Conservation (phyloP, 2,329 filamentous ascomycete genomes). For the Phialophora macrospora region DNA sequence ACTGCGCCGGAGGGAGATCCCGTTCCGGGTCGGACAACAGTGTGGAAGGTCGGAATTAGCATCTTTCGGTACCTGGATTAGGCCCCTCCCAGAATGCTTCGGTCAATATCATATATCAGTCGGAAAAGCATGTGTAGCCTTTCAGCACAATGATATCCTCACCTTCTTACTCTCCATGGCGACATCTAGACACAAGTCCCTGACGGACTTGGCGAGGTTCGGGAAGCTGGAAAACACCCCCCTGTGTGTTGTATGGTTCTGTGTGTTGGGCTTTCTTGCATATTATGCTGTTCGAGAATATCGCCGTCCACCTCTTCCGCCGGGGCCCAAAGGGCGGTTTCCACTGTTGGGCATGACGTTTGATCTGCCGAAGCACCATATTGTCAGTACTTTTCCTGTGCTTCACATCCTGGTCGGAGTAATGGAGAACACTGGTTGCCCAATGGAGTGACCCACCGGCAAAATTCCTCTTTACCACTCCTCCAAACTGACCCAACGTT, state of each 20-base stretch:
- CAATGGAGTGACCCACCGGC: not conserved
- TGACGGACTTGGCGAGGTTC: not conserved
- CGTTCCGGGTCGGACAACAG: no score
- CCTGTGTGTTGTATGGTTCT: not conserved
- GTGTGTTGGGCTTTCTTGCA: not conserved
- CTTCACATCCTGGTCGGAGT: not conserved
- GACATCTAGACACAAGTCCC: not conserved
- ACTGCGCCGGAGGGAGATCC: no score
- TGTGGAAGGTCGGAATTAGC: no score
- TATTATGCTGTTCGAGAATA: conserved; percentile 3
- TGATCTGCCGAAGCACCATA: conserved; percentile 18
- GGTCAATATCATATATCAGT: no score
- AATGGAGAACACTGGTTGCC: not conserved
- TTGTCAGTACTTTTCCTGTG: not conserved
- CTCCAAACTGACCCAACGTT: not conserved
- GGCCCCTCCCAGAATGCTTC: no score
- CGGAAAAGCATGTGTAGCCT: not conserved
- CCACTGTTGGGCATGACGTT: conserved; percentile 19
- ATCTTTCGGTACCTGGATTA: no score
- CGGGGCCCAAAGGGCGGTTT: conserved; percentile 16
- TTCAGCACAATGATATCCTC: not conserved
- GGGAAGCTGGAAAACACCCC: not conserved
- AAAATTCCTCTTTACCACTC: not conserved
- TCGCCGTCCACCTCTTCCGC: conserved; percentile 12
- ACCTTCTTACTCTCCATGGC: not conserved